A percentile compares a stretch with the other conserved stretches of the same genome.
phyloP scores from a whole-genome alignment of 768 basidiomycete genomes.

The Mycena venus region DNA sequence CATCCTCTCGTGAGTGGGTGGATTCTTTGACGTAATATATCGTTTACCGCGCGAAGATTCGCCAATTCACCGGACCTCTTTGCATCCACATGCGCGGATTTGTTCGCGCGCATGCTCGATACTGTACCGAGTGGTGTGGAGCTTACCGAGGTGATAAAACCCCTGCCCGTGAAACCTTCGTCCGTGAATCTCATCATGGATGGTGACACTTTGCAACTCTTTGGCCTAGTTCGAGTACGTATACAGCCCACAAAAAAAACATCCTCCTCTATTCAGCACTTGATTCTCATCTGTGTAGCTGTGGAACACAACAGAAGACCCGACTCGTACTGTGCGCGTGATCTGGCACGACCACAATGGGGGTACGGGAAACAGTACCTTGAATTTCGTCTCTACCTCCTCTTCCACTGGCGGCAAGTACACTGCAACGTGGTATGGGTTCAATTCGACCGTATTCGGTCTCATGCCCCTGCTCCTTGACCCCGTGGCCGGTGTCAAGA shows the following conservation, averaged over 20 bases:
- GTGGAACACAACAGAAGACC: background rate
- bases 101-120: constrained; percentile 26
- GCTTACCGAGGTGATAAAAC: constrained; percentile 18
- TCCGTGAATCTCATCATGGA: background rate
- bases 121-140: constrained; percentile 21
- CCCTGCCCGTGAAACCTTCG: constrained; percentile 12
- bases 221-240: constrained; percentile 7
- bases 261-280: background rate
- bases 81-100: constrained; percentile 12
- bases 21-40: background rate
- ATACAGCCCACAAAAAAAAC: background rate
- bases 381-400: background rate
- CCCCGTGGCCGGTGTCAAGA: background rate
- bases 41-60: background rate
- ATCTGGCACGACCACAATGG: background rate
- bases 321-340: background rate
- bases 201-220: background rate
- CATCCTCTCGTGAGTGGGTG: constrained; percentile 4
- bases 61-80: constrained; percentile 5
- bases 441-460: background rate
- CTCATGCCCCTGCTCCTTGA: background rate
- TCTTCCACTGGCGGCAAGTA: constrained; percentile 5
- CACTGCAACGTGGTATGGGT: background rate
- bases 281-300: background rate
- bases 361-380: background rate